Percentiles rank a stretch among this genome's conserved stretches.
phyloP scores from a whole-genome alignment of 306 rosid genomes.

The Ziziphus jujuba region DNA sequence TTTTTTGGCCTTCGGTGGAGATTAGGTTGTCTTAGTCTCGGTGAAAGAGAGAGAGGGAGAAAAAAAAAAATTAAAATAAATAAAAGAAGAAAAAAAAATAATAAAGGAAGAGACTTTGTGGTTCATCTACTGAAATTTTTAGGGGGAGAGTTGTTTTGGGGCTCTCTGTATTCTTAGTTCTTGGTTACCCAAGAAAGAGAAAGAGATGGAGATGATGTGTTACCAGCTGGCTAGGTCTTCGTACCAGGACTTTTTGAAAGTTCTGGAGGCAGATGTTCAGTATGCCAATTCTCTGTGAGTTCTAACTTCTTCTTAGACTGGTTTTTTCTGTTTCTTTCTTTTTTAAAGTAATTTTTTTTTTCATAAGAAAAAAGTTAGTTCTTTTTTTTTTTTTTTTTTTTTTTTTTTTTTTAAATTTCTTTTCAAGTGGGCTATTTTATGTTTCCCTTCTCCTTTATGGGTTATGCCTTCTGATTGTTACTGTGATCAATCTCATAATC shows the following conservation, averaged over 20 bases:
- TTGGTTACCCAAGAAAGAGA: constrained; percentile 19
- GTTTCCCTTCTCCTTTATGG: background rate
- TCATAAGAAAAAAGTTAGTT: too few relatives aligned
- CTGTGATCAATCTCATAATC: constrained; percentile 12
- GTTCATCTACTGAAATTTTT: background rate
- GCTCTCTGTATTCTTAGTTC: constrained; percentile 9
- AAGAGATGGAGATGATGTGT: constrained; percentile 55
- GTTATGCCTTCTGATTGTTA: background rate
- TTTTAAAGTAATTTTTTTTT: background rate
- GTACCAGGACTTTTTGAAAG: constrained; percentile 68
- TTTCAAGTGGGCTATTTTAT: constrained; percentile 7
- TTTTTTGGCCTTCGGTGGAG: constrained; percentile 10
- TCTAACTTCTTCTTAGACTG: background rate
- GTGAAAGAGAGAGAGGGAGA: background rate
- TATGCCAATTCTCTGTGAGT: constrained; percentile 93
- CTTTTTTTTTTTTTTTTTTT: background rate
- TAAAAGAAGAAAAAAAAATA: background rate
- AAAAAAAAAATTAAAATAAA: background rate
- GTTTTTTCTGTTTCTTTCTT: background rate
- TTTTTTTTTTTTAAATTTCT: background rate
- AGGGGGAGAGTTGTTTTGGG: constrained; percentile 11
- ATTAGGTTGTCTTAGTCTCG: constrained; percentile 23
- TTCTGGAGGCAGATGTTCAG: constrained; percentile 85
- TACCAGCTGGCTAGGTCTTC: constrained; percentile 74
- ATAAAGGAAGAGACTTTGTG: background rate